phyloP scores from a whole-genome alignment of 768 basidiomycete genomes.

The Collybia sp. region DNA sequence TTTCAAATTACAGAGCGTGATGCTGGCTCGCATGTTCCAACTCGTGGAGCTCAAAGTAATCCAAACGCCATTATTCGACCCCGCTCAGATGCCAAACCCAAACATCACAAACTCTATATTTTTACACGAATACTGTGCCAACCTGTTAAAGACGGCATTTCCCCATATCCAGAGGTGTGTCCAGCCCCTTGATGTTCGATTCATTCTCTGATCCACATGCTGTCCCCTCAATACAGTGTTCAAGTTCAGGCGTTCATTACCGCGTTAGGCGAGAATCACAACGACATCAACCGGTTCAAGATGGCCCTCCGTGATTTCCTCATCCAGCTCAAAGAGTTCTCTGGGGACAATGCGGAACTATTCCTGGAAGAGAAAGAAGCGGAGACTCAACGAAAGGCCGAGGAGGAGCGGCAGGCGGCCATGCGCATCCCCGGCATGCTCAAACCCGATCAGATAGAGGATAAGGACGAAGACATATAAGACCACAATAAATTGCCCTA shows the following conservation, averaged over 20 bases:
- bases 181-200: slow-evolving; percentile 5
- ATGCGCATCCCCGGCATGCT: slow-evolving; percentile 97
- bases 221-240: slow-evolving; percentile 35
- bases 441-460: slow-evolving; percentile 91
- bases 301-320: slow-evolving; percentile 94
- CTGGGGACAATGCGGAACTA: slow-evolving; percentile 88
- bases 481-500: slow-evolving; percentile 3
- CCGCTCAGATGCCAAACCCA: slow-evolving; percentile 62
- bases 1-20: slow-evolving; percentile 89
- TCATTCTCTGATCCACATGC: slow-evolving; percentile 4
- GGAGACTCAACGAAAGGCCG: slow-evolving; percentile 71
- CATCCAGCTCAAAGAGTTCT: slow-evolving; percentile 96
- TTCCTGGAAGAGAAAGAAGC: slow-evolving; percentile 93
- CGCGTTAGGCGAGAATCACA: slow-evolving; percentile 66
- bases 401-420: slow-evolving; percentile 83
- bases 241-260: slow-evolving; percentile 70
- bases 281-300: slow-evolving; percentile 89
- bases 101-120: slow-evolving; percentile 74
- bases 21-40: slow-evolving; percentile 93
- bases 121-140: slow-evolving; percentile 82
- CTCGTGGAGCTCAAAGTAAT: slow-evolving; percentile 81
- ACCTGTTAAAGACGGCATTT: slow-evolving; percentile 85
- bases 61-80: slow-evolving; percentile 81
- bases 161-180: slow-evolving; percentile 84
- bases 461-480: slow-evolving; percentile 87